A percentile compares a stretch with the other conserved stretches of the same genome.
These are phyloP conservation scores for Alternaria panax DNA, from an alignment of 2,329 filamentous ascomycete genomes.

Conservation along the genomic window DNA sequence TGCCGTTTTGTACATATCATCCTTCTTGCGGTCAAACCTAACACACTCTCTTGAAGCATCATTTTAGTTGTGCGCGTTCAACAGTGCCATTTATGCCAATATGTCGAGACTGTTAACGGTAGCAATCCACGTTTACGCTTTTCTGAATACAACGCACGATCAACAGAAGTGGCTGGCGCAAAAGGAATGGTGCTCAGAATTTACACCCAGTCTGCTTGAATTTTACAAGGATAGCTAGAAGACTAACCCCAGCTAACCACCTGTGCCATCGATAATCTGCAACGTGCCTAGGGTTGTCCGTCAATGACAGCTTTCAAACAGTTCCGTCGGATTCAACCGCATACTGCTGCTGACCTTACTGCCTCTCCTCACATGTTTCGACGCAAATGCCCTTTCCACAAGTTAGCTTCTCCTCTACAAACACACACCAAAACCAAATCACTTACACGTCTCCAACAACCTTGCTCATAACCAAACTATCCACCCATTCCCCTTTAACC, in stretches of 20 bases:
- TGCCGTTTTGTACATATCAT: background rate
- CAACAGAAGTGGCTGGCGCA: background rate
- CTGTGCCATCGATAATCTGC: background rate
- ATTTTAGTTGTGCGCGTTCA: background rate
- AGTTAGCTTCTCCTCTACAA: background rate
- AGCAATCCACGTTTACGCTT: no score
- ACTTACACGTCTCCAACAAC: slow-evolving; percentile 23
- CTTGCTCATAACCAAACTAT: slow-evolving; percentile 37
- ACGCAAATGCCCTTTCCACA: background rate
- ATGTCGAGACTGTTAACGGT: background rate
- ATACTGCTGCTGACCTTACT: slow-evolving; percentile 13
- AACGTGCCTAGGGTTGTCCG: background rate
- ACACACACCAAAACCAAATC: background rate
- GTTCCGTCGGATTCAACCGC: slow-evolving; percentile 6
- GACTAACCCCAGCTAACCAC: background rate
- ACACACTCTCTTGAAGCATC: background rate
- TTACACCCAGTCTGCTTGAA: background rate
- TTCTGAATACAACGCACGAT: background rate
- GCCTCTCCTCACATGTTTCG: slow-evolving; percentile 7
- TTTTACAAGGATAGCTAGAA: background rate
- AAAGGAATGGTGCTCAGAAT: background rate
- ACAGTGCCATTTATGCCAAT: background rate
- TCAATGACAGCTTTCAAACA: slow-evolving; percentile 11
- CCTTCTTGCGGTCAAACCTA: background rate
- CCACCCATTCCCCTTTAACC: slow-evolving; percentile 47